phyloP scores from a whole-genome alignment of 306 rosid genomes.

The Corylus heterophylla region DNA sequence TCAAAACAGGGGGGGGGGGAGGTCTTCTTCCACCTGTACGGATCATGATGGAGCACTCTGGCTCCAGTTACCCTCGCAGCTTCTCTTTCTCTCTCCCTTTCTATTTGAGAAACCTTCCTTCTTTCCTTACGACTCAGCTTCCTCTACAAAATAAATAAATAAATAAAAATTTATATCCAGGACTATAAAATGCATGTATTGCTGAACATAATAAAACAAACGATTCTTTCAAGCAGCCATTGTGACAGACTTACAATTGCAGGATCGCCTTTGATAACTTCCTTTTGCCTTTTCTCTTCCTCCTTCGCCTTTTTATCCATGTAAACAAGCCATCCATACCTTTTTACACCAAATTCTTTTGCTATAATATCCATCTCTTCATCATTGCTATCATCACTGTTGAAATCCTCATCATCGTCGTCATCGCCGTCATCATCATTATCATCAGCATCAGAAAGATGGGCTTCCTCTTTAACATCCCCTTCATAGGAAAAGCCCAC shows the following conservation, averaged over 20 bases:
- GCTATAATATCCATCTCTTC: slow-evolving; percentile 98
- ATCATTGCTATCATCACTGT: slow-evolving; percentile 93
- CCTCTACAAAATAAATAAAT: slow-evolving; percentile 45
- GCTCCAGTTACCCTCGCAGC: slow-evolving; percentile 67
- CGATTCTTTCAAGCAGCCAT: neutral
- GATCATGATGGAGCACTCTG: slow-evolving; percentile 86
- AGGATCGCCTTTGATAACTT: slow-evolving; percentile 96
- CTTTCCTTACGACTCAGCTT: slow-evolving; percentile 98
- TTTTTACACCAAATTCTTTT: slow-evolving; percentile 89
- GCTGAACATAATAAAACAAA: slow-evolving; percentile 18
- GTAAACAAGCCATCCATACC: slow-evolving; percentile 98
- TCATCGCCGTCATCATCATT: slow-evolving; percentile 83
- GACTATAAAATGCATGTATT: slow-evolving; percentile 10
- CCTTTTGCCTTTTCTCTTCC: slow-evolving; percentile 93
- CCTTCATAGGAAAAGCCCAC: slow-evolving; percentile 91
- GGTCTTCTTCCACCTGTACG: slow-evolving; percentile 71
- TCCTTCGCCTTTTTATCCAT: slow-evolving; percentile 97
- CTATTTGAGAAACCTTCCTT: slow-evolving; percentile 95
- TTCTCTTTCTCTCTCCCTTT: slow-evolving; percentile 96
- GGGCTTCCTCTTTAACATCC: slow-evolving; percentile 82
- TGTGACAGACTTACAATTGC: slow-evolving; percentile 73
- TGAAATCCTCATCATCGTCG: slow-evolving; percentile 79
- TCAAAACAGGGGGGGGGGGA: slow-evolving; percentile 15
- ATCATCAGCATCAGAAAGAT: slow-evolving; percentile 73
- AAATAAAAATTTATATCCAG: slow-evolving; percentile 6